Conservation (phyloP, 23 red algal genomes). For the Pyropia yezoensis region DNA sequence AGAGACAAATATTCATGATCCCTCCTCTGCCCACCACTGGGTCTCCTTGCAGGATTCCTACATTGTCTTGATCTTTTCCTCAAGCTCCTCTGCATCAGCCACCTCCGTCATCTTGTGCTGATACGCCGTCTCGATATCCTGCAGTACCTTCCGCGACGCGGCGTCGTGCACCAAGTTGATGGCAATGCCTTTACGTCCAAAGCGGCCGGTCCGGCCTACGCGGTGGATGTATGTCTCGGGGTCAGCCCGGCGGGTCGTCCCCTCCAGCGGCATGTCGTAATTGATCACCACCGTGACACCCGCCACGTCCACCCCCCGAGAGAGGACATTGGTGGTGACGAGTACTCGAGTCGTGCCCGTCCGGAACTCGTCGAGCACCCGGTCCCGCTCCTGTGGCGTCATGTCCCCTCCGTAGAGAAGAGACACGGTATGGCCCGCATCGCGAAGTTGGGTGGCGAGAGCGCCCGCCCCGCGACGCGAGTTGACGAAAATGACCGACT, state of each 20-base stretch:
- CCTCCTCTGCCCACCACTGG: no score
- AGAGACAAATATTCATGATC: no score
- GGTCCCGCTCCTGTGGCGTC: slow-evolving; percentile 85
- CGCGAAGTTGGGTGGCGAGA: slow-evolving; percentile 52
- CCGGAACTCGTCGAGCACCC: slow-evolving; percentile 89
- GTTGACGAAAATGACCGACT: slow-evolving; percentile 92
- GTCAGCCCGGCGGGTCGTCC: slow-evolving; percentile 27
- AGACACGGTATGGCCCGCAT: slow-evolving; percentile 80
- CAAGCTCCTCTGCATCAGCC: slow-evolving; percentile 55
- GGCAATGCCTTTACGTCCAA: slow-evolving; percentile 88
- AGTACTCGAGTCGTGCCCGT: slow-evolving; percentile 75
- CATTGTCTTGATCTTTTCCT: slow-evolving; percentile 20
- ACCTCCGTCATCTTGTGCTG: slow-evolving; percentile 42
- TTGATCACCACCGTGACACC: slow-evolving; percentile 90
- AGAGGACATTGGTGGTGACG: slow-evolving; percentile 78
- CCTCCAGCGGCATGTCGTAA: slow-evolving; percentile 79
- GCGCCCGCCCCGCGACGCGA: slow-evolving; percentile 32
- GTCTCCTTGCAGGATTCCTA: no score
- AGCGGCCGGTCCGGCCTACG: slow-evolving; percentile 89
- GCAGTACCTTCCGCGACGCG: slow-evolving; percentile 26
- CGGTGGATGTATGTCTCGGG: slow-evolving; percentile 94
- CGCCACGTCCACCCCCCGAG: slow-evolving; percentile 86
- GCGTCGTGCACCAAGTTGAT: slow-evolving; percentile 95
- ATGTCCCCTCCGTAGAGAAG: slow-evolving; percentile 84
- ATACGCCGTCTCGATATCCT: slow-evolving; percentile 82